Evolutionary conservation across 1,139 yeast genomes (phyloP).

Genomic region (Hemisphaericaspora subhashii): DNA sequence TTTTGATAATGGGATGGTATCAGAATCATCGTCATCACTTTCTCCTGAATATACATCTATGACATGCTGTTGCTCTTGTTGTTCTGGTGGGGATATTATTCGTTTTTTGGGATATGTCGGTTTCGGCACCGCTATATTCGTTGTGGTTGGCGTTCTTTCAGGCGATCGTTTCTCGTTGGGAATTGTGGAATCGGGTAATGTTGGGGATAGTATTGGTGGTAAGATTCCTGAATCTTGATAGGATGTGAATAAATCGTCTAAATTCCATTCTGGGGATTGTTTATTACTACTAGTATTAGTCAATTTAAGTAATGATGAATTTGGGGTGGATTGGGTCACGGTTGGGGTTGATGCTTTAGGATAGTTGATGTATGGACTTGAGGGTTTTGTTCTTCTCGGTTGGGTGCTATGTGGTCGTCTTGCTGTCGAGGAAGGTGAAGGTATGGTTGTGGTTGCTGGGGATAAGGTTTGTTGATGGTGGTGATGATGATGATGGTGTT

Average conservation of each 20-base stretch:
- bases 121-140: slow-evolving; percentile 8
- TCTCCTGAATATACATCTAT: background rate
- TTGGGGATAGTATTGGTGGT: slow-evolving; percentile 45
- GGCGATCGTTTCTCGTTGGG: slow-evolving; percentile 6
- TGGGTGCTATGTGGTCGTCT: background rate
- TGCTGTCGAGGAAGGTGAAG: slow-evolving; percentile 5
- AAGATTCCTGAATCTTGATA: slow-evolving; percentile 35
- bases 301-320: too few species aligned
- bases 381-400: background rate
- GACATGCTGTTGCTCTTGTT: background rate
- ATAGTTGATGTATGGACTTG: background rate
- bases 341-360: slow-evolving; percentile 2
- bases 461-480: background rate
- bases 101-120: slow-evolving; percentile 12
- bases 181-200: slow-evolving; percentile 28
- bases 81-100: slow-evolving; percentile 6
- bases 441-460: slow-evolving; percentile 7
- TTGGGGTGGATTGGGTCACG: slow-evolving; percentile 3
- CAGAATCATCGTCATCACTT: slow-evolving; percentile 1
- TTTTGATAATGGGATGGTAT: background rate
- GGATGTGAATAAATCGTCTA: slow-evolving; percentile 40
- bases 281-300: too few species aligned
- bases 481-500: slow-evolving; percentile 2
- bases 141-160: background rate
- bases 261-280: slow-evolving; percentile 31